Base-by-base conservation (phyloP, 1,284 basidiomycete species). In the Stygiomarasmius scandens region DNA sequence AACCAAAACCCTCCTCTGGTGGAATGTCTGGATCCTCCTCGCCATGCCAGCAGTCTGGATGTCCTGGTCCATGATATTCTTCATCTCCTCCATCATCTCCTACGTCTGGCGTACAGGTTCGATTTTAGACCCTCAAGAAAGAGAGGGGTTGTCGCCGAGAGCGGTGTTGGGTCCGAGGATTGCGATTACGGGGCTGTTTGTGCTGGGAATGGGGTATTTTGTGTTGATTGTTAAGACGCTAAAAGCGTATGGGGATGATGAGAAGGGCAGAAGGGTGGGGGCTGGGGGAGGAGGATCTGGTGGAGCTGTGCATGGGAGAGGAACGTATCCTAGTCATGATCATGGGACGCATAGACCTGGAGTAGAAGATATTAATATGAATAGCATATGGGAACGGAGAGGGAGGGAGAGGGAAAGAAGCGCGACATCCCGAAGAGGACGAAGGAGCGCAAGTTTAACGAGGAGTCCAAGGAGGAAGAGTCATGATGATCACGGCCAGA, bases 21-120 rank as follows among this genome's bases (percentile, higher is more conserved):
- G 90, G 90, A 92, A 92, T 61, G 86, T 90, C 12, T 92, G 90
- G 90, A 86, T 91, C 1, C 65, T 92, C 9, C 74, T 92, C 14
- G 83, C 87, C 0, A 85, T 89, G 73, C 90, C 90, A 0, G 84
- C 80, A 0, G 74, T 91, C 14, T 92, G 87, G 84, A 81, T 92
- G 60, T 80, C 87, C 16, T 92, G 89, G 88, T 84, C 88, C 0
- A 86, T 92, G 80, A 74, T 89, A 16, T 75, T 84, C 49, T 92
- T 92, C 71, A 71, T 87, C 61, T 69, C 78, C 3, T 75, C 86
- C n/a, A 87, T 92, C 61, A 74, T 90, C 19, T 78, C 84, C 3
- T 92, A 83, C 63, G 83, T 90, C 43, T 92, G 89, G 89, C 82
- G 87, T 45, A 84, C 83, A 0, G 89, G 86, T 14, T 78, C 83